Evolutionary conservation across 768 basidiomycete genomes (phyloP).

Genomic region (Lactarius tabidus): DNA sequence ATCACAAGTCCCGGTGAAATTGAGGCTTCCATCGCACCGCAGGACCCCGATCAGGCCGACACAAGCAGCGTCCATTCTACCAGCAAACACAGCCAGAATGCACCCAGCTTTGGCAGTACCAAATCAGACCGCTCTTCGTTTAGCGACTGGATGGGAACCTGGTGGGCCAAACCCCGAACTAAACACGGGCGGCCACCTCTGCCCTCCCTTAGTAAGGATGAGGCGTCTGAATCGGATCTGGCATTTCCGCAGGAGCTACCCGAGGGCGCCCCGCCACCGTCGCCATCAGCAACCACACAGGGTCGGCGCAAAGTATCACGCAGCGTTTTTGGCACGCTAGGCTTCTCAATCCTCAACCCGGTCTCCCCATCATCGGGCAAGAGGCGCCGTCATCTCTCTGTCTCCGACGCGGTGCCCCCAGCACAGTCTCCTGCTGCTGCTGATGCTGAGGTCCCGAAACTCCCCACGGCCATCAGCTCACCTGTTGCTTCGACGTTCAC

Average conservation of each 20-base stretch:
- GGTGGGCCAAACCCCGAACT: conserved; percentile 56
- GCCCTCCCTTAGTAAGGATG: conserved; percentile 8
- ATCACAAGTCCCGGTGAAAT: background rate
- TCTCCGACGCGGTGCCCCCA: conserved; percentile 4
- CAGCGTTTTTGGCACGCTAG: conserved; percentile 70
- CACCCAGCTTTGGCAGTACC: conserved; percentile 13
- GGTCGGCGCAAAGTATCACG: conserved; percentile 46
- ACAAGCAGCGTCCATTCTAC: conserved; percentile 20
- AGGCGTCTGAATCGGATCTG: conserved; percentile 9
- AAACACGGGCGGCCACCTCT: conserved; percentile 30
- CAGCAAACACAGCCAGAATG: conserved; percentile 19
- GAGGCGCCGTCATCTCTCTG: conserved; percentile 21
- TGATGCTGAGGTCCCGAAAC: background rate
- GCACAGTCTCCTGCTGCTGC: background rate
- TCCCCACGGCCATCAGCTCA: conserved; percentile 10
- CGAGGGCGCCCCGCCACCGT: conserved; percentile 19
- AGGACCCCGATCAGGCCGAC: conserved; percentile 11
- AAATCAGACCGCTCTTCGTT: conserved; percentile 39
- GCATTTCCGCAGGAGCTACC: conserved; percentile 19
- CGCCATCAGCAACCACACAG: conserved; percentile 16
- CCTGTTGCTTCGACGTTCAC: conserved; percentile 16
- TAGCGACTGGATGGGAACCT: conserved; percentile 76
- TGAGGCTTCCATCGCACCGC: background rate
- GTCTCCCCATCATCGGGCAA: conserved; percentile 21
- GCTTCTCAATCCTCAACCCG: conserved; percentile 63